Base-by-base conservation (phyloP, 2,329 filamentous ascomycete species). In the Lachnellula hyalina region DNA sequence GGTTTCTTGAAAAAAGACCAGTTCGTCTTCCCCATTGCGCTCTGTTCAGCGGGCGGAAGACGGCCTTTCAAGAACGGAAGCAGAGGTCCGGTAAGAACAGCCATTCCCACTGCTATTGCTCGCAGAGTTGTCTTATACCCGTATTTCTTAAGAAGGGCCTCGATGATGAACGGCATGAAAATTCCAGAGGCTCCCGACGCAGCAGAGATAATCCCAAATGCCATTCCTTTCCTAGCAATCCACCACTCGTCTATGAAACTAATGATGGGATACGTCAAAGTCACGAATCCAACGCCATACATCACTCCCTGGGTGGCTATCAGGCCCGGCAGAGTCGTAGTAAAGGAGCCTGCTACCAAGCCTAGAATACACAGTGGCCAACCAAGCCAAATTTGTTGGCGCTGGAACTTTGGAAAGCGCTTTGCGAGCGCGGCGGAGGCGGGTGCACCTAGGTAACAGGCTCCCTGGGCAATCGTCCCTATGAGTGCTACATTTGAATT, bases 181-280 rank as follows among this genome's bases (percentile, higher is more conserved):
- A 79, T 74, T 38, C 80, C 80, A 0, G 75, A 75, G 5, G 80
- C 67, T 0, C 80, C 79, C 0, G 78, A 67, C 3, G 65, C 57
- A 6, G 56, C 61, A 14, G 60, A 52, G 14, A 87, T 82, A 50
- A 85, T 75, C 14, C 84, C 84, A 61, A 81, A 83, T 1, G 82
- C 82, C 35, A 85, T 68, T 1, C 82, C 81, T 49, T 82, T 82
- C 44, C 76, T 75, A 42, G 71, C 73, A 21, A 81, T 73, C 65
- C 85, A 86, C 81, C 82, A 86, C 65, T 85, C 79, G 57, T 85
- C 79, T 59, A 85, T 72, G 68, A 82, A 84, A 35, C 79, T 60
- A 32, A 84, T 75, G 61, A 78, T 79, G 0, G 82, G 81, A 25
- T 75, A 77, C 65, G 82, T 84, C 6, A 77, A 71, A 45, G 83